Evolutionary conservation across 495 filamentous ascomycete species (phyloP).

Genomic region (Podospora sp.): DNA sequence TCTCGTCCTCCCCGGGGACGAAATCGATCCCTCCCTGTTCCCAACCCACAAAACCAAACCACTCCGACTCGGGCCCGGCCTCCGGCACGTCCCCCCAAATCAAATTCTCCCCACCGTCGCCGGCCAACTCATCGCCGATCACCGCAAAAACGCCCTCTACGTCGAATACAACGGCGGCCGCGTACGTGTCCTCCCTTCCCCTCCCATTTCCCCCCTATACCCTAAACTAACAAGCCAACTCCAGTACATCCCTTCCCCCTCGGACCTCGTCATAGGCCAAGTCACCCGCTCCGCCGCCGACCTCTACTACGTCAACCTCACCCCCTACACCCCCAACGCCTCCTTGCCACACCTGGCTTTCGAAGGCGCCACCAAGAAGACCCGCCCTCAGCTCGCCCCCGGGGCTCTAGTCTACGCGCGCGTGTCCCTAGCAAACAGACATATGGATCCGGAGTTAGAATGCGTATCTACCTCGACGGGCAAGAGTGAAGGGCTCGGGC

Average conservation of each 20-base stretch:
- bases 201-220: not conserved
- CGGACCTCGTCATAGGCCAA: slow-evolving; percentile 84
- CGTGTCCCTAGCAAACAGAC: slow-evolving; percentile 69
- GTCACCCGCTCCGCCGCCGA: slow-evolving; percentile 75
- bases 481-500: slow-evolving; percentile 85
- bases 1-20: slow-evolving; percentile 79
- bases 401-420: slow-evolving; percentile 88
- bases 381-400: slow-evolving; percentile 70
- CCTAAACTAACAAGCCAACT: not conserved
- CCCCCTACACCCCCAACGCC: slow-evolving; percentile 70
- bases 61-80: slow-evolving; percentile 82
- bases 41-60: slow-evolving; percentile 65
- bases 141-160: slow-evolving; percentile 78
- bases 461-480: slow-evolving; percentile 86
- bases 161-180: slow-evolving; percentile 69
- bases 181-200: slow-evolving; percentile 39
- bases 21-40: slow-evolving; percentile 64
- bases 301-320: slow-evolving; percentile 63
- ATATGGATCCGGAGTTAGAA: slow-evolving; percentile 86
- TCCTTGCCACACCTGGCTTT: slow-evolving; percentile 86
- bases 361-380: slow-evolving; percentile 89
- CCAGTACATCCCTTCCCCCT: slow-evolving; percentile 74
- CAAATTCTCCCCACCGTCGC: slow-evolving; percentile 74
- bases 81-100: slow-evolving; percentile 70
- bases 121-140: slow-evolving; percentile 76